Conservation (phyloP, 768 basidiomycete species). For the Podaxis rugospora region DNA sequence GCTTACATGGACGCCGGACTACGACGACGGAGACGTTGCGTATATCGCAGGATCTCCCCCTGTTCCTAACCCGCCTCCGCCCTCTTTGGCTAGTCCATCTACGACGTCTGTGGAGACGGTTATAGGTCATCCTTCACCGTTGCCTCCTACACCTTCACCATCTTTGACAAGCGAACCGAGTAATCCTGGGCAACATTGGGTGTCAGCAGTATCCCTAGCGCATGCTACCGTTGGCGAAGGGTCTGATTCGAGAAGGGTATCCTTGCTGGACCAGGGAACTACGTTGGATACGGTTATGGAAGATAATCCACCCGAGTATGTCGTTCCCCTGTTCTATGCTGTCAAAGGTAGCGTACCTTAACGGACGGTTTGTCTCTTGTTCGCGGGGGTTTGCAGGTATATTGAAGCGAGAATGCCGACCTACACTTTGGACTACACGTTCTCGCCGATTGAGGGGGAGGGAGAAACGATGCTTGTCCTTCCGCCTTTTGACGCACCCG, state of each 20-base stretch:
- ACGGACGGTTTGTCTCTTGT: not conserved
- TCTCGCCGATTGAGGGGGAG: not conserved
- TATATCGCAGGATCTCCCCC: constrained; percentile 9
- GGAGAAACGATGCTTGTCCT: constrained; percentile 10
- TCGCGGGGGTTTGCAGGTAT: not conserved
- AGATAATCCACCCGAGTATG: not conserved
- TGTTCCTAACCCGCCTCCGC: not conserved
- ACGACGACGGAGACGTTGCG: constrained; percentile 8
- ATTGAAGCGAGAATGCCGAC: constrained; percentile 2
- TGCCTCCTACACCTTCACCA: not conserved
- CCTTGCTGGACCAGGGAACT: not conserved
- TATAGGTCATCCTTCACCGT: not conserved
- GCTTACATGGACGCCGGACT: constrained; percentile 5
- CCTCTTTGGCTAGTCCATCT: not conserved
- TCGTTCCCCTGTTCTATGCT: not conserved
- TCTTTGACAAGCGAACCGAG: not conserved
- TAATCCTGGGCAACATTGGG: not conserved
- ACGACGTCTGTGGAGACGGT: not conserved
- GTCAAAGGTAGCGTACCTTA: not conserved
- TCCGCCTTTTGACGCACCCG: constrained; percentile 12
- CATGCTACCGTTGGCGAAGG: constrained; percentile 6
- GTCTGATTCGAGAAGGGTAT: constrained; percentile 7
- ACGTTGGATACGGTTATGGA: not conserved
- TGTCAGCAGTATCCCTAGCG: not conserved
- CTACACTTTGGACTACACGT: constrained; percentile 3